A percentile compares a stretch with the other conserved stretches of the same genome.
Conservation (phyloP, 768 basidiomycete species). For the Goffeauzyma gilvescens region DNA sequence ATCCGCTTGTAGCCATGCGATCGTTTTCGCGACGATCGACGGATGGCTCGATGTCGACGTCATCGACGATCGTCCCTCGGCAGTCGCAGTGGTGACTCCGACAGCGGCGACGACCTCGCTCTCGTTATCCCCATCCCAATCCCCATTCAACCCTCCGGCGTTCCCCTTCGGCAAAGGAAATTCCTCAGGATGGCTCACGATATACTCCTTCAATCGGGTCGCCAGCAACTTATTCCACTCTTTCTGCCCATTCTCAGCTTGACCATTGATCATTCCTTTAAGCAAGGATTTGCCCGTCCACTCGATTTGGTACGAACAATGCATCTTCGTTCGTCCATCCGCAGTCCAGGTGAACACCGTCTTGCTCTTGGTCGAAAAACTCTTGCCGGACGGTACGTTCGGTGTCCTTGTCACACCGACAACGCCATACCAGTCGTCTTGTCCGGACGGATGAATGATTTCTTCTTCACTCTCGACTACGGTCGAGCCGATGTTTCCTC, state of each 20-base stretch:
- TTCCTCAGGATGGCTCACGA: constrained; percentile 12
- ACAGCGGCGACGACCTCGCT: no score
- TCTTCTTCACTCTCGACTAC: constrained; percentile 12
- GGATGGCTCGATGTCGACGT: not conserved
- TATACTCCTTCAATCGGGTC: constrained; percentile 2
- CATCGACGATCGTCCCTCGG: constrained; percentile 1
- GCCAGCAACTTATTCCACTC: constrained; percentile 13
- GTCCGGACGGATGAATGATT: constrained; percentile 12
- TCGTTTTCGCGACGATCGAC: not conserved
- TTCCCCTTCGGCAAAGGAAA: no score
- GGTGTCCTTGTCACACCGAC: constrained; percentile 14
- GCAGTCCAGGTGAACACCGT: constrained; percentile 14
- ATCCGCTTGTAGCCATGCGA: not conserved
- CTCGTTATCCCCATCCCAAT: no score
- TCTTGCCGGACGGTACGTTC: constrained; percentile 16
- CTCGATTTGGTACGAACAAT: constrained; percentile 14
- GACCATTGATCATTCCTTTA: constrained; percentile 15
- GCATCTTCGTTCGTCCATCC: constrained; percentile 11
- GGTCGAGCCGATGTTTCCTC: constrained; percentile 11
- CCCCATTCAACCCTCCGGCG: no score
- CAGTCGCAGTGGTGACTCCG: not conserved
- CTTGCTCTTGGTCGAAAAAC: constrained; percentile 11
- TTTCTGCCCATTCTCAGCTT: constrained; percentile 12
- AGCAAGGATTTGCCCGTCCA: constrained; percentile 13
- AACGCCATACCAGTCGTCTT: constrained; percentile 14